Evolutionary conservation across 495 filamentous ascomycete genomes (phyloP), one percentile per base, ranked within the genome.

Genomic region (Pseudevernia furfuracea): DNA sequence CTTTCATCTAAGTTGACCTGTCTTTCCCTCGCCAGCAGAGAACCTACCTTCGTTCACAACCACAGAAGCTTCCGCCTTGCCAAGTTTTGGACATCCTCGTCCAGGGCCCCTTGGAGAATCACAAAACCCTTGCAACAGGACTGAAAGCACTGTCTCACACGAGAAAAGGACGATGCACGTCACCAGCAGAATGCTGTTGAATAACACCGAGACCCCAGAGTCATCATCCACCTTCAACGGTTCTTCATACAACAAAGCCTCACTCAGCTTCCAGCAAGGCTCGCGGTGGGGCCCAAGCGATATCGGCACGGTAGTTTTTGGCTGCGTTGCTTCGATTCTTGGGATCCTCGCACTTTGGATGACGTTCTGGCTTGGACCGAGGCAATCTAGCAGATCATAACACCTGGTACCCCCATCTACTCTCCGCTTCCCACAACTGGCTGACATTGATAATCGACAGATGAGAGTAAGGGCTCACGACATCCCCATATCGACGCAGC

Each of bases 271-370:
- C 41, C 41, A 44, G 41, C 41, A 44, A 21, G 41, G 19, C 41
- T 57, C 58, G 14, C 58, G 36, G 32, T 60, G 58, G 58, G 28
- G 39, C 17, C 58, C 28, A 5, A 30, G 32, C 30, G 58, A 14
- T 3, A 60, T 48, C 28, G 44, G 58, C 28, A 60, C 58, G 21
- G 17, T 60, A 6, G 58, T 60, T 3, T 46, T 60, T 7, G 58
- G 58, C 41, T 60, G 58, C n/a, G 44, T 60, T 10, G 58, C 41
- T 44, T 60, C 58, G 30, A 21, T 60, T n/a, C 38, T 60, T 6
- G 58, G 58, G 4, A 21, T 43, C 38, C 58, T 60, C 11, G 58
- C 58, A 21, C 23, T 60, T 1, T 32, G 36, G 58, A 21, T 43
- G 39, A 60, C 39, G 2, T 17, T 46, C 25, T 60, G 58, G 58